Base-by-base conservation (phyloP, 331 rosid genomes). In the Rosa hybrid region DNA sequence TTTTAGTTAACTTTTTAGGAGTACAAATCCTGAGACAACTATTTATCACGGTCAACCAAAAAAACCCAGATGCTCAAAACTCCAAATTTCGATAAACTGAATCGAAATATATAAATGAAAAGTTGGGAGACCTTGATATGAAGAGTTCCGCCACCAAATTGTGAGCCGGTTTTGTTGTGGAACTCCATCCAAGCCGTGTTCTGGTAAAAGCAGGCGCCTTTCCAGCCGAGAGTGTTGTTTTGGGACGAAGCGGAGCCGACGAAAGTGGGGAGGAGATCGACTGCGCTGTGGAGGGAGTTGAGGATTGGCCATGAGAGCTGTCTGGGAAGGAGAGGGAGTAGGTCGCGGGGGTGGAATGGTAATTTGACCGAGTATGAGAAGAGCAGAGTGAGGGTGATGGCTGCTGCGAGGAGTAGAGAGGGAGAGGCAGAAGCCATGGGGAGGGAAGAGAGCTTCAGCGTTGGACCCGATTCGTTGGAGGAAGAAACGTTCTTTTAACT, bases 61-160 rank as follows among this genome's bases (percentile, higher is more conserved):
- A 3, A 3, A 39, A 39, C 25, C 44, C 72, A 77, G 62, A 74
- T 50, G 12, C 13, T 18, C 30, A 76, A 82, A 39, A 14, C 65
- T 67, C 59, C 45, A 63, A 82, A 84, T 45, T 50, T 49, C 45
- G 5, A 59, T 2, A 74, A 71, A 57, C 69, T 12, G 17, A 53
- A 27, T 0, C 6, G 21, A 49, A 5, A 13, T 2, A 45, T 34
- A 34, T 34, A 45, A 60, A 30, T 25, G 8, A 45, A 18, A 59
- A 3, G 27, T 30, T 38, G 18, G 18, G 50, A 41, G 48, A 88
- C 91, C 88, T 81, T 73, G 54, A 94, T 7, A 71, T 92, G 97
- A 76, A 94, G 94, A n/a, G 97, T 94, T 39, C 98, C 97, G 53
- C 98, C 96, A 9, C 97, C 97, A 82, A 88, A 91, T 82, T 92